Evolutionary conservation across 1,284 basidiomycete species (phyloP).

Genomic region (Dichomitus squalens): DNA sequence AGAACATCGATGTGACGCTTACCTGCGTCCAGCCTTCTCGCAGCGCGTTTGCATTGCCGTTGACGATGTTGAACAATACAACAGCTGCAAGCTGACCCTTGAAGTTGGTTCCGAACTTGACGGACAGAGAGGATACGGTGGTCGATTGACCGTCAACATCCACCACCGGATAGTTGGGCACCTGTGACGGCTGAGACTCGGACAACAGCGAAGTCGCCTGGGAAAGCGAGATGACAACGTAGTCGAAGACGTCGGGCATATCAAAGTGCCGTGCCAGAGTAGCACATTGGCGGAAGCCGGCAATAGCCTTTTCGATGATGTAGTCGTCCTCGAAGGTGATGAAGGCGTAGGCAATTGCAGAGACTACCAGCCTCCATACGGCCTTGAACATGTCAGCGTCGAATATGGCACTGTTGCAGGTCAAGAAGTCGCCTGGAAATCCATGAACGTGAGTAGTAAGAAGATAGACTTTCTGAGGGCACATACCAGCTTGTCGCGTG

Average conservation of each 20-base stretch:
- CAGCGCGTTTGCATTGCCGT: constrained; percentile 94
- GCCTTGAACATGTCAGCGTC: constrained; percentile 93
- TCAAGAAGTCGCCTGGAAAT: constrained; percentile 69
- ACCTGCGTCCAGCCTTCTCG: constrained; percentile 94
- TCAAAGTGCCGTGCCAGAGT: constrained; percentile 89
- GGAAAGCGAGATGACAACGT: constrained; percentile 90
- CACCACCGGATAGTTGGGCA: constrained; percentile 87
- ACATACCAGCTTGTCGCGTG: constrained; percentile 76
- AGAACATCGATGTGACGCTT: not conserved
- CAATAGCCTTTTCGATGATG: constrained; percentile 92
- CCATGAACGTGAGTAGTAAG: not conserved
- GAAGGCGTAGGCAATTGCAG: constrained; percentile 91
- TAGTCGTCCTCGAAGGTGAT: constrained; percentile 97
- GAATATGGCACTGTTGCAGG: constrained; percentile 79
- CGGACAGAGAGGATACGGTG: constrained; percentile 90
- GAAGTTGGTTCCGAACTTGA: constrained; percentile 95
- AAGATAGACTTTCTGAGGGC: not conserved
- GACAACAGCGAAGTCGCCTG: constrained; percentile 85
- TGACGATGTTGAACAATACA: constrained; percentile 96
- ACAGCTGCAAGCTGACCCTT: constrained; percentile 97
- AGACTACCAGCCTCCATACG: constrained; percentile 91
- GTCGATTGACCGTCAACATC: constrained; percentile 90
- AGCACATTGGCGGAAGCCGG: constrained; percentile 95
- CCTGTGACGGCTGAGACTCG: constrained; percentile 70
- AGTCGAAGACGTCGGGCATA: constrained; percentile 96